A percentile compares a stretch with the other conserved stretches of the same genome.
phyloP scores from a whole-genome alignment of 2,329 filamentous ascomycete genomes.

The Leptographium galeiforme region DNA sequence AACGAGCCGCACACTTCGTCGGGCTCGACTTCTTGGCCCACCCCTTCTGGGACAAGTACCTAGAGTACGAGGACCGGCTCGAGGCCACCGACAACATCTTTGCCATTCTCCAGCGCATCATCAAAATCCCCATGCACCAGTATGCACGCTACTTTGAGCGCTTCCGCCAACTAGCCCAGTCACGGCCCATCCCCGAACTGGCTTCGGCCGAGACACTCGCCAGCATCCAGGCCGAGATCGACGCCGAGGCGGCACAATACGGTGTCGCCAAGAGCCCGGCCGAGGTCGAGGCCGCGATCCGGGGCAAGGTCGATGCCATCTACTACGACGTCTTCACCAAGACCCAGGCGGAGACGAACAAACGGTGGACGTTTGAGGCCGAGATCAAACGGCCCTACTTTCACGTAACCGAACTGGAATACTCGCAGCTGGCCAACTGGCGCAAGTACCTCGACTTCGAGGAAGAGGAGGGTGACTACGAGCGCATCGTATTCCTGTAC shows the following conservation, averaged over 20 bases:
- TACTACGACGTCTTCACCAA: constrained; percentile 69
- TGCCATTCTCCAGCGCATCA: constrained; percentile 65
- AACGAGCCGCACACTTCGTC: constrained; percentile 71
- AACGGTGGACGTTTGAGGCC: constrained; percentile 88
- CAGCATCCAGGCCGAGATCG: constrained; percentile 58
- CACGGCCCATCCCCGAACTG: constrained; percentile 59
- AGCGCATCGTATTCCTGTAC: constrained; percentile 70
- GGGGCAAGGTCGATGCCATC: constrained; percentile 63
- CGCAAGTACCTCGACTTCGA: constrained; percentile 94
- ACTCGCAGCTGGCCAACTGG: constrained; percentile 78
- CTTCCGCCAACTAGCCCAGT: constrained; percentile 65
- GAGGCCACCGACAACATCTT: constrained; percentile 79
- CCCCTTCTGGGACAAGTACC: constrained; percentile 97
- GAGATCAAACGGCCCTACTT: constrained; percentile 95
- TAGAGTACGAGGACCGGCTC: constrained; percentile 88
- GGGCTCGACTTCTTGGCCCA: constrained; percentile 90
- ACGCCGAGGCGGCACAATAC: constrained; percentile 44
- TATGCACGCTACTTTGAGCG: constrained; percentile 91
- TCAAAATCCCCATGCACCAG: constrained; percentile 87
- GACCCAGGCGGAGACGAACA: constrained; percentile 78
- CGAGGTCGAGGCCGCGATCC: constrained; percentile 73
- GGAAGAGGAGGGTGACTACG: constrained; percentile 67
- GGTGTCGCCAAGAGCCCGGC: constrained; percentile 46
- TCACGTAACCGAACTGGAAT: constrained; percentile 85
- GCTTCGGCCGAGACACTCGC: constrained; percentile 54